phyloP scores from a whole-genome alignment of 2,329 filamentous ascomycete species.

The Parasarocladium wereldwijsianum region DNA sequence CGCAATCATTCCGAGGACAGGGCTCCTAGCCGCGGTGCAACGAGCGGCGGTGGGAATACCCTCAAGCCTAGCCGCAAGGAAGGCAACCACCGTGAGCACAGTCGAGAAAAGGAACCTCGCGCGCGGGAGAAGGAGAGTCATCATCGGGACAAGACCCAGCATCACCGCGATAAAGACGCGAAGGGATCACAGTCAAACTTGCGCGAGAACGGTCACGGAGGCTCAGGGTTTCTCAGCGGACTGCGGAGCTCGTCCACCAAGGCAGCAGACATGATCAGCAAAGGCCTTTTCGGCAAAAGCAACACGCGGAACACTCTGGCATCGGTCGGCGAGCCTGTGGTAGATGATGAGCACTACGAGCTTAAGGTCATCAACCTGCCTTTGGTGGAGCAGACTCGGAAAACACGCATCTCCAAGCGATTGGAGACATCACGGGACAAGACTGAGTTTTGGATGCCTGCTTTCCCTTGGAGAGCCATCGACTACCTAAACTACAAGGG shows the following conservation, averaged over 20 bases:
- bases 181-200: conserved; percentile 38
- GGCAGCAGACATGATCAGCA: conserved; percentile 68
- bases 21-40: conserved; percentile 26
- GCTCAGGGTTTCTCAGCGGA: conserved; percentile 53
- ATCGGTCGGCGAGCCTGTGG: conserved; percentile 45
- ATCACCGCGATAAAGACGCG: conserved; percentile 30
- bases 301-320: conserved; percentile 53
- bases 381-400: conserved; percentile 76
- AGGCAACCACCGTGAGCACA: neutral
- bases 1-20: conserved; percentile 66
- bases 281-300: conserved; percentile 69
- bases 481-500: conserved; percentile 94
- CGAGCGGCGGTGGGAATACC: conserved; percentile 25
- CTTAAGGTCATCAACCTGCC: conserved; percentile 76
- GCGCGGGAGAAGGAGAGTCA: neutral
- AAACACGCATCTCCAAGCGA: conserved; percentile 79
- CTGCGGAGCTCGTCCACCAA: conserved; percentile 58
- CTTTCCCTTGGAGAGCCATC: conserved; percentile 87
- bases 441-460: conserved; percentile 98
- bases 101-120: conserved; percentile 2
- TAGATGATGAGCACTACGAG: conserved; percentile 73
- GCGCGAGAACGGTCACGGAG: conserved; percentile 48
- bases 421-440: conserved; percentile 83
- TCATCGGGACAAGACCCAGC: neutral
- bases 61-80: conserved; percentile 12